phyloP scores from a whole-genome alignment of 2,329 filamentous ascomycete genomes.

The Colletotrichum salicis region DNA sequence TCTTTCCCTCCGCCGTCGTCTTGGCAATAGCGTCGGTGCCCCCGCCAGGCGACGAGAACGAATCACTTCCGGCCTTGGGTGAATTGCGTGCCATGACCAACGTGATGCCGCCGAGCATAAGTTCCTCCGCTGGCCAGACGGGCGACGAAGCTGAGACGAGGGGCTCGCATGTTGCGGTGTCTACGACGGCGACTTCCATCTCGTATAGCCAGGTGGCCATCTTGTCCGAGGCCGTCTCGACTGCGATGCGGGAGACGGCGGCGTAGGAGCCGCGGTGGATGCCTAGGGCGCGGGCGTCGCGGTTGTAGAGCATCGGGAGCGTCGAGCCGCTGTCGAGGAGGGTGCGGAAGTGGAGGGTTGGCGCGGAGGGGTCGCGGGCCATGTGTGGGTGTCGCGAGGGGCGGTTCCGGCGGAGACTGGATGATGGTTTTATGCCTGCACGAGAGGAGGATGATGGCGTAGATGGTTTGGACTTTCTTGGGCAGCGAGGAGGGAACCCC shows the following conservation, averaged over 20 bases:
- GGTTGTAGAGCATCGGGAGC: slow-evolving; percentile 48
- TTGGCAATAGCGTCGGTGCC: neutral
- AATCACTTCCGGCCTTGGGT: neutral
- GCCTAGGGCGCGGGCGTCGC: slow-evolving; percentile 48
- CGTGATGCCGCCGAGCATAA: slow-evolving; percentile 33
- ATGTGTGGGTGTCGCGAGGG: slow-evolving; percentile 7
- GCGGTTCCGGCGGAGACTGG: neutral
- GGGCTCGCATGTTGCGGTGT: slow-evolving; percentile 41
- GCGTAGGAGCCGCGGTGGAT: slow-evolving; percentile 48
- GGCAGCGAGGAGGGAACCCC: neutral
- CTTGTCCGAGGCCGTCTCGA: slow-evolving; percentile 38
- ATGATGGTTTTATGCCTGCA: neutral
- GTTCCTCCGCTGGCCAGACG: slow-evolving; percentile 35
- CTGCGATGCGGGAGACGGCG: slow-evolving; percentile 46
- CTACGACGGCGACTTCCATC: slow-evolving; percentile 46
- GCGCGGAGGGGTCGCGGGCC: slow-evolving; percentile 37
- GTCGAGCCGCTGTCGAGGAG: slow-evolving; percentile 57
- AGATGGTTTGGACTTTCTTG: no score
- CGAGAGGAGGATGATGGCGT: neutral
- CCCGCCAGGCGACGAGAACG: slow-evolving; percentile 10
- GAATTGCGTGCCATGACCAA: slow-evolving; percentile 29
- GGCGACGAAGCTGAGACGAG: slow-evolving; percentile 38
- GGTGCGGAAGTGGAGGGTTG: slow-evolving; percentile 45
- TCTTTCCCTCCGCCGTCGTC: slow-evolving; percentile 2
- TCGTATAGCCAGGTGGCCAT: slow-evolving; percentile 45